Evolutionary conservation across 2,329 filamentous ascomycete genomes (phyloP), one percentile per base, ranked within the genome.

Genomic region (Xylaria sp.): DNA sequence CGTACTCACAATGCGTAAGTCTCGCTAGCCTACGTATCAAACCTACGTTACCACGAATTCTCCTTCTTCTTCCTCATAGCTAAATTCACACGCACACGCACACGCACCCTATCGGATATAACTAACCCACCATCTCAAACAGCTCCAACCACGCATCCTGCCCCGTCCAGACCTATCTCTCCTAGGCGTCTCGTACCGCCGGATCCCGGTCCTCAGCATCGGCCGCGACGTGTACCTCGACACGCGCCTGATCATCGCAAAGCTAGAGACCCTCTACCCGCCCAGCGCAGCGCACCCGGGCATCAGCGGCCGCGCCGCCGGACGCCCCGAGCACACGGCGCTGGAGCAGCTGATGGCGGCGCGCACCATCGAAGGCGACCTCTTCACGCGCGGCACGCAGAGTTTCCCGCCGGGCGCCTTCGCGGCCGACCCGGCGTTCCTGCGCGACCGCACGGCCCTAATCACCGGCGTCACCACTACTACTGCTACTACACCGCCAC

Each of bases 181-280:
- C 1, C 82, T 93, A 15, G 89, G 88, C 29, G 82, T 92, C 61
- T 80, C 82, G 6, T 90, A 94, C 78, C 86, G 90, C 3, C 89
- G 91, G 64, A 92, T 92, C 63, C 91, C 91, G 1, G 74, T 93
- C 57, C 78, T 93, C 57, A 80, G 87, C 25, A 88, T 92, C 71
- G 90, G 89, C 17, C 82, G 86, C 5, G 87, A 92, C 73, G 80
- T 93, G 49, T 93, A 92, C 79, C 81, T 87, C 67, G 91, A 93
- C 80, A 89, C 89, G 1, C 86, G 89, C 2, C 84, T 92, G 25
- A 92, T 93, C 72, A 77, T 93, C 22, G 77, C 78, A 29, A 90
- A 88, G 76, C 86, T 93, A 1, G 88, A 92, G 72, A 72, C 80
- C 1, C 79, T 85, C 39, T 87, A 85, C 74, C 85, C 85, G 0